Base-by-base conservation (phyloP, 805 yeast species). In the Nadsonia fulvescens region DNA sequence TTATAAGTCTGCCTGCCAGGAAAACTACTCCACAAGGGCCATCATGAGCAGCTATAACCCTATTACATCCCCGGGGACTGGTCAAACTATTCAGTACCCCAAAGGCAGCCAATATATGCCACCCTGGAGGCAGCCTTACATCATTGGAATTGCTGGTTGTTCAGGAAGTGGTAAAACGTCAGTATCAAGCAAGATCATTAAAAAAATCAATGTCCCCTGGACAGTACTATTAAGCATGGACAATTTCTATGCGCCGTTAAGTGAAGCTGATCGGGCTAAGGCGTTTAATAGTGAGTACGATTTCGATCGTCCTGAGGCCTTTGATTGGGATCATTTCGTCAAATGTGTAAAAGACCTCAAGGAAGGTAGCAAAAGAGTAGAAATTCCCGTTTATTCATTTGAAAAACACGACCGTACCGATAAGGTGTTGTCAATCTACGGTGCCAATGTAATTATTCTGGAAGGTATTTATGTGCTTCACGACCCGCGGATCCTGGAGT, bases 151-250 rank as follows among this genome's bases (percentile, higher is more conserved):
- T 11, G 91, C 91, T 0, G 92, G 93, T 1, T 62, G 68, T 14
- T 67, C 78, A 9, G 91, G 96, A 2, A 78, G 93, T 0, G 98
- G 98, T 2, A 86, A 86, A 45, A 86, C 96, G 0, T 74, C 92
- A 18, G 79, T 89, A 11, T 89, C 95, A 0, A 70, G 81, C 19
- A 64, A 66, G 35, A 73, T 89, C 38, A 77, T 83, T 27, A 66
- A 73, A 29, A 70, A 71, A 34, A 56, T 69, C 23, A 55, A 55
- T 31, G 51, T 79, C 29, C 96, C 96, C 1, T 83, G 96, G 94
- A 79, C 95, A 0, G 86, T 89, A 8, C 56, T 89, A 30, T 44
- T 86, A 12, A 76, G 94, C 2, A 60, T 82, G 53, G 98, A 89
- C 46, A 86, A 86, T 49, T 89, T 86, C 46, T 89, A 89, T 53